These are phyloP conservation scores for Podospora pseudopauciseta DNA, from an alignment of 495 filamentous ascomycete species.

Conservation along the genomic window DNA sequence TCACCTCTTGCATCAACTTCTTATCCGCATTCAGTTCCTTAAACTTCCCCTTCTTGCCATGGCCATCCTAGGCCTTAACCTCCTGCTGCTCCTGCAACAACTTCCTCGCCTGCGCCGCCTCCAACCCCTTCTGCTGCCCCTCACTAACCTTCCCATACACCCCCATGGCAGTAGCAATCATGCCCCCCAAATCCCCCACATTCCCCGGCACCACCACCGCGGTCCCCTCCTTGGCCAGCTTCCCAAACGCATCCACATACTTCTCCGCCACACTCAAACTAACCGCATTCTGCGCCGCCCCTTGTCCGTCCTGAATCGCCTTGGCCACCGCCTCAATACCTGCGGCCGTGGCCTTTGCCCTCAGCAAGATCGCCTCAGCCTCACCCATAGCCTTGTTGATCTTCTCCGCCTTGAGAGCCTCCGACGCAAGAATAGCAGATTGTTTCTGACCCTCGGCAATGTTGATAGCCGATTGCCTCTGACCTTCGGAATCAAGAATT, in stretches of 20 bases:
- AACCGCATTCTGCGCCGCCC: conserved; percentile 74
- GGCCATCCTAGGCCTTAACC: not conserved
- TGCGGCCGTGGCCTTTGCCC: conserved; percentile 77
- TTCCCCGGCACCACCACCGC: conserved; percentile 94
- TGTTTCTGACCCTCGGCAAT: conserved; percentile 97
- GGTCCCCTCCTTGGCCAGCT: conserved; percentile 88
- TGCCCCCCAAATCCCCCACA: conserved; percentile 91
- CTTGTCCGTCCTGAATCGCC: conserved; percentile 64
- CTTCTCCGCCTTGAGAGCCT: conserved; percentile 83
- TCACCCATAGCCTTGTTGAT: conserved; percentile 91
- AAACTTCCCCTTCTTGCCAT: too few relatives aligned
- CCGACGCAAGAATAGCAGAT: conserved; percentile 88
- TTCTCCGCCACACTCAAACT: conserved; percentile 90
- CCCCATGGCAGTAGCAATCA: conserved; percentile 95
- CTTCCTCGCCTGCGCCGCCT: conserved; percentile 59
- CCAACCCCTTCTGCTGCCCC: conserved; percentile 51
- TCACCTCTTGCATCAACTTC: too few relatives aligned
- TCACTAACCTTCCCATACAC: conserved; percentile 93
- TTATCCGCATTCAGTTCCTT: too few relatives aligned
- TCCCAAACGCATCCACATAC: conserved; percentile 93
- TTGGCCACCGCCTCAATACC: conserved; percentile 83
- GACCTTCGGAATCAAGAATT: conserved; percentile 93
- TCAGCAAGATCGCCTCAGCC: conserved; percentile 84
- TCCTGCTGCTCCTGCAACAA: conserved; percentile 28
- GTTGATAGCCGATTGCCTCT: conserved; percentile 95